Evolutionary conservation across 1,139 yeast genomes (phyloP).

Genomic region (Magnusiomyces suaveolens): DNA sequence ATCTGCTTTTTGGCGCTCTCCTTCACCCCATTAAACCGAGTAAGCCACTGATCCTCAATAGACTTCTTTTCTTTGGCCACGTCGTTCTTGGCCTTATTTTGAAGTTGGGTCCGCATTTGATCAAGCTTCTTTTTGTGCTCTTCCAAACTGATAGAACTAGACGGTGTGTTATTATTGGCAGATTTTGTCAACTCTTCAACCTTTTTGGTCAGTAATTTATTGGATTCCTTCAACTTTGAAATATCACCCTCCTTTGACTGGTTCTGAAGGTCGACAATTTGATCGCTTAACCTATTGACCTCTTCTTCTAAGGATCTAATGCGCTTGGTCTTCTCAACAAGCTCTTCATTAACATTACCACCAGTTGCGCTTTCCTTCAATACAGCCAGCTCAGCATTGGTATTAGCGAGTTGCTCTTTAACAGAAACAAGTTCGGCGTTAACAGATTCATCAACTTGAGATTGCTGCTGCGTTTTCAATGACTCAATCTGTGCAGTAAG

Average conservation of each 20-base stretch:
- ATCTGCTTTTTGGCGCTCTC: constrained; percentile 1
- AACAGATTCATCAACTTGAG: neutral
- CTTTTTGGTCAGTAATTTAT: constrained; percentile 23
- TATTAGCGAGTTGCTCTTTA: constrained; percentile 14
- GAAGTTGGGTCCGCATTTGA: neutral
- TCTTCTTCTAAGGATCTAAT: constrained; percentile 24
- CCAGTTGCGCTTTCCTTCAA: constrained; percentile 11
- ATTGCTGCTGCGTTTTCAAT: neutral
- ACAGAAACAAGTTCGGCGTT: neutral
- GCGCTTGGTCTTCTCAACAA: constrained; percentile 20
- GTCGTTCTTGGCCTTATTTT: neutral
- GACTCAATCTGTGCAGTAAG: constrained; percentile 9
- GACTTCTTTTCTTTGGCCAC: constrained; percentile 1
- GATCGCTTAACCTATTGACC: constrained; percentile 21
- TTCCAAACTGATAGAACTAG: constrained; percentile 24
- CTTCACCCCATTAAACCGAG: neutral
- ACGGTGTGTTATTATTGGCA: neutral
- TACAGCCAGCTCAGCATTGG: constrained; percentile 7
- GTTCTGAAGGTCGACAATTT: constrained; percentile 18
- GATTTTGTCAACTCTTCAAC: neutral
- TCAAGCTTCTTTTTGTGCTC: neutral
- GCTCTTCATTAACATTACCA: constrained; percentile 10
- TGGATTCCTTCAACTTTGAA: constrained; percentile 33
- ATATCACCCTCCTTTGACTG: neutral
- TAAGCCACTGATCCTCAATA: constrained; percentile 7